Evolutionary conservation across 2,329 filamentous ascomycete genomes (phyloP).

Genomic region (Chrysoporthe austroafricana): DNA sequence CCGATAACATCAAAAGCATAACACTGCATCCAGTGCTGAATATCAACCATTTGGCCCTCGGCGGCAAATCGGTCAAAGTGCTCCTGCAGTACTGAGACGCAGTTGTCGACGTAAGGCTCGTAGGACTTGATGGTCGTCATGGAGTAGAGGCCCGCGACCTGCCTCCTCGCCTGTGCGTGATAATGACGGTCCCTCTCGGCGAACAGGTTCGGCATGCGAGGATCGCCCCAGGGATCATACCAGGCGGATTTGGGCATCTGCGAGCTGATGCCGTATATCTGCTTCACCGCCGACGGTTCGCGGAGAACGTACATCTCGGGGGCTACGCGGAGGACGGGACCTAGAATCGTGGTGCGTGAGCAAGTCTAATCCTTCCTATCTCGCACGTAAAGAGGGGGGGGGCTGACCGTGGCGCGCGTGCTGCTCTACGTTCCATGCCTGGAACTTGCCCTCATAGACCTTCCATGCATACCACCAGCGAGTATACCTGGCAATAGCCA

Average conservation of each 20-base stretch:
- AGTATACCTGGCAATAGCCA: background rate
- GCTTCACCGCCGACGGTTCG: slow-evolving; percentile 3
- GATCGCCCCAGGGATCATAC: slow-evolving; percentile 9
- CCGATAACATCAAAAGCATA: slow-evolving; percentile 15
- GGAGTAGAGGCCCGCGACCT: slow-evolving; percentile 8
- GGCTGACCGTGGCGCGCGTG: slow-evolving; percentile 9
- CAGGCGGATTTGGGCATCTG: slow-evolving; percentile 5
- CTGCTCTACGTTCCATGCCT: slow-evolving; percentile 8
- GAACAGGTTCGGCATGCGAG: slow-evolving; percentile 6
- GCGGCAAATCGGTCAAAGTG: slow-evolving; percentile 3
- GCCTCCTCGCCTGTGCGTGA: slow-evolving; percentile 2
- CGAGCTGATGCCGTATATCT: slow-evolving; percentile 8
- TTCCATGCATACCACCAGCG: slow-evolving; percentile 10
- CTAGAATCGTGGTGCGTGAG: background rate
- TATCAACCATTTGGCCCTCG: background rate
- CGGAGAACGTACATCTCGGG: slow-evolving; percentile 9
- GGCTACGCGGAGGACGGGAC: slow-evolving; percentile 11
- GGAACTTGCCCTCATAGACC: slow-evolving; percentile 4
- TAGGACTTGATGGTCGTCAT: slow-evolving; percentile 16
- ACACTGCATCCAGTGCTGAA: slow-evolving; percentile 1
- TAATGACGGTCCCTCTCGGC: background rate
- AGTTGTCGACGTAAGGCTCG: slow-evolving; percentile 13
- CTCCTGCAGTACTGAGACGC: slow-evolving; percentile 1
- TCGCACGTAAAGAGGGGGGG: background rate
- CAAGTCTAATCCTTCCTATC: background rate